phyloP scores from a whole-genome alignment of 495 filamentous ascomycete genomes.

The Daldinia decipiens region DNA sequence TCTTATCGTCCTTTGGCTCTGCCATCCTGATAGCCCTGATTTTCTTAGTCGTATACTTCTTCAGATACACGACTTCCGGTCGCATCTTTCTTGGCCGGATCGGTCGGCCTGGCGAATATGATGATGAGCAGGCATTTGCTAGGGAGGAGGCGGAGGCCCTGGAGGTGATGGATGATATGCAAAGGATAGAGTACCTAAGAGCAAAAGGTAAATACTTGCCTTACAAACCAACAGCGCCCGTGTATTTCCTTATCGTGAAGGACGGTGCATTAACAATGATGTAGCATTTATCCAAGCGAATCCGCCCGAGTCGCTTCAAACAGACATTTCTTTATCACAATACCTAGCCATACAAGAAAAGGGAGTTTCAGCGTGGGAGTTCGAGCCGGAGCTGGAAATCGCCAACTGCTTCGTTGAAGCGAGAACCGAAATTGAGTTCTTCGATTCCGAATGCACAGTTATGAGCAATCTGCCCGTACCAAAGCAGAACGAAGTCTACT shows the following conservation, averaged over 20 bases:
- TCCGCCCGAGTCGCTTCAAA: constrained; percentile 93
- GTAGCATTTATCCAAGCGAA: constrained; percentile 93
- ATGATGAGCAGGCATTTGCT: constrained; percentile 93
- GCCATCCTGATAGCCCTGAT: constrained; percentile 83
- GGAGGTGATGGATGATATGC: constrained; percentile 94
- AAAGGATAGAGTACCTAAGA: constrained; percentile 87
- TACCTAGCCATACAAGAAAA: constrained; percentile 99
- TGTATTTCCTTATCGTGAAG: constrained; percentile 19
- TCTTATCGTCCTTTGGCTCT: constrained; percentile 96
- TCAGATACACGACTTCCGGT: constrained; percentile 87
- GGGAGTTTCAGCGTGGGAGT: constrained; percentile 98
- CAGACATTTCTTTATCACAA: constrained; percentile 96
- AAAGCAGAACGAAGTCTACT: constrained; percentile 99
- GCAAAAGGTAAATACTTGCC: constrained; percentile 80
- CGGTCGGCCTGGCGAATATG: constrained; percentile 93
- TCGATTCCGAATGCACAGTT: constrained; percentile 95
- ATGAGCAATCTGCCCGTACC: constrained; percentile 96
- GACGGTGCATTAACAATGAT: constrained; percentile 30
- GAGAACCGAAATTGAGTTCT: constrained; percentile 97
- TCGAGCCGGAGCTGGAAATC: constrained; percentile 96
- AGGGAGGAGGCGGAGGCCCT: constrained; percentile 94
- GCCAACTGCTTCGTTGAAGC: constrained; percentile 98
- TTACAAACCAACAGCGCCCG: not conserved
- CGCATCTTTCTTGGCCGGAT: constrained; percentile 94
- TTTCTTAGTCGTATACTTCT: constrained; percentile 90